Conservation (phyloP, 305 asterid genomes). For the Fraxinus paxiana region DNA sequence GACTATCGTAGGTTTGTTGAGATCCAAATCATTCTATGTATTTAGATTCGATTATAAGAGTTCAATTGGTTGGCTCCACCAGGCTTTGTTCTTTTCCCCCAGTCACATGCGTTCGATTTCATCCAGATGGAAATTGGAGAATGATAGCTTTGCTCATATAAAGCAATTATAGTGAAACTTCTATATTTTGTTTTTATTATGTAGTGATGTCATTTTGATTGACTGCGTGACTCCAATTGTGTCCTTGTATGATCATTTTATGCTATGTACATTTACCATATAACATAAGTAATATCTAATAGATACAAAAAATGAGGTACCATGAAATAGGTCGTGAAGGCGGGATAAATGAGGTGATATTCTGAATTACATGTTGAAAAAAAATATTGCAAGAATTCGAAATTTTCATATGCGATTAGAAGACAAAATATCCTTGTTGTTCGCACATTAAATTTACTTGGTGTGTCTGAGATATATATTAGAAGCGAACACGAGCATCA, state of each 20-base stretch:
- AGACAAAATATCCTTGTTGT: neutral
- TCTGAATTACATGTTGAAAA: neutral
- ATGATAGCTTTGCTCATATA: neutral
- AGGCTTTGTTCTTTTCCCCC: neutral
- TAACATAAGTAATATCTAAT: neutral
- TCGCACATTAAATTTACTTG: neutral
- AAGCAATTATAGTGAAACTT: neutral
- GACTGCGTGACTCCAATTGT: neutral
- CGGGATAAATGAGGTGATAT: neutral
- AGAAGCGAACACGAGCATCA: neutral
- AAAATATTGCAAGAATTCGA: neutral
- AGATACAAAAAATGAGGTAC: neutral
- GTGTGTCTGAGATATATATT: neutral
- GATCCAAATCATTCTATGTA: neutral
- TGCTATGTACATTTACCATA: neutral
- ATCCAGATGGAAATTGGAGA: neutral
- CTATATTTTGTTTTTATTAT: too few species aligned
- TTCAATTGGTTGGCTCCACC: neutral
- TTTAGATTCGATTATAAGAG: neutral
- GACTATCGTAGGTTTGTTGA: neutral
- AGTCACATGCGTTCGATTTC: neutral
- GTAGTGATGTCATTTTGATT: neutral
- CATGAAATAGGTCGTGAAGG: neutral
- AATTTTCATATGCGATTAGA: neutral
- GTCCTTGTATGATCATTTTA: neutral